Evolutionary conservation across 164 flowering plant genomes (phyloP).

Genomic region (Santalum album): DNA sequence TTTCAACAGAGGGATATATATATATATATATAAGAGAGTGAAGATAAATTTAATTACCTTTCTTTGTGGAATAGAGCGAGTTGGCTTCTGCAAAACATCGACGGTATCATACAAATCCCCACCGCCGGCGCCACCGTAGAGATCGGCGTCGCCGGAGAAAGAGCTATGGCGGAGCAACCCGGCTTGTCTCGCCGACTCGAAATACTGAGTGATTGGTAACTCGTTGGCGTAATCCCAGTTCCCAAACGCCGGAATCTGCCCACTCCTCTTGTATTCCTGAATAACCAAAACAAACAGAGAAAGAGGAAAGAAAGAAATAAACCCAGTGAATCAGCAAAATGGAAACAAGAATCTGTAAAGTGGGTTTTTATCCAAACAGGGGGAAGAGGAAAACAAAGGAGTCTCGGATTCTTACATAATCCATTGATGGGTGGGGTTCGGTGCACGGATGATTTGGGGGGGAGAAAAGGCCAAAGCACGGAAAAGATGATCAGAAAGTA

Average conservation of each 20-base stretch:
- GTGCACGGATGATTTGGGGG: too few species aligned
- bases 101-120: too few species aligned
- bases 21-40: background rate
- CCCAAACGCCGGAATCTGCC: slow-evolving; percentile 64
- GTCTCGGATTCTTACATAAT: background rate
- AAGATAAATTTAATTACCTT: background rate
- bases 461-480: background rate
- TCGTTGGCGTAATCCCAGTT: slow-evolving; percentile 52
- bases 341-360: background rate
- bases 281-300: background rate
- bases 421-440: background rate
- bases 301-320: background rate
- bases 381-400: background rate
- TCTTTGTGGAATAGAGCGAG: background rate
- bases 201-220: slow-evolving; percentile 59
- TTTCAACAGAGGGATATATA: too few species aligned
- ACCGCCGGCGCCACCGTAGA: slow-evolving; percentile 7
- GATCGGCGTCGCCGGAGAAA: slow-evolving; percentile 28
- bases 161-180: slow-evolving; percentile 42
- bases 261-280: slow-evolving; percentile 24
- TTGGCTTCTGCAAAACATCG: too few species aligned
- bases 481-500: background rate
- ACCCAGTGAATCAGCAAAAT: background rate
- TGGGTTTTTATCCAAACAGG: background rate
- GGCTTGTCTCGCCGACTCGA: slow-evolving; percentile 51